A percentile compares a stretch with the other conserved stretches of the same genome.
phyloP scores from a whole-genome alignment of 495 filamentous ascomycete species.

The Aspergillus ellipticus region DNA sequence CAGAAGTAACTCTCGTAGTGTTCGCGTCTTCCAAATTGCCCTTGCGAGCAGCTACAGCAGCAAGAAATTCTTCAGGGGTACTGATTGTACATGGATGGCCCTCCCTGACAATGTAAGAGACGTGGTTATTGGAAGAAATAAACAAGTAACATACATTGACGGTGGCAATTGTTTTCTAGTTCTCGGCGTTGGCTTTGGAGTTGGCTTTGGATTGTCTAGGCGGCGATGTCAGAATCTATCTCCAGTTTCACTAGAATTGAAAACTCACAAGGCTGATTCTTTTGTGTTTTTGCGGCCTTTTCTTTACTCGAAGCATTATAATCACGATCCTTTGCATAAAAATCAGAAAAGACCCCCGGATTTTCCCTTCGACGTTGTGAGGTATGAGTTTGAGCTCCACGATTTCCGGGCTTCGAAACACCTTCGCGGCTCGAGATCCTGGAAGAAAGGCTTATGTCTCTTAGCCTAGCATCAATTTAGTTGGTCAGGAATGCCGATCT shows the following conservation, averaged over 20 bases:
- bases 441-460: background rate
- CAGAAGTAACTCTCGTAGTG: background rate
- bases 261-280: constrained; percentile 5
- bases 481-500: background rate
- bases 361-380: background rate
- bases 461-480: background rate
- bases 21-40: constrained; percentile 4
- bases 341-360: background rate
- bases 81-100: constrained; percentile 11
- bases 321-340: background rate
- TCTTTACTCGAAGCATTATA: background rate
- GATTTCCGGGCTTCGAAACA: background rate
- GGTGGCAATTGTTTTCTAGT: no score
- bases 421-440: background rate
- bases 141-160: constrained; percentile 19
- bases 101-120: constrained; percentile 11
- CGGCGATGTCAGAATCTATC: background rate
- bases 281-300: background rate
- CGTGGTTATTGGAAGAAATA: background rate
- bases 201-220: constrained; percentile 6
- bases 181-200: constrained; percentile 15
- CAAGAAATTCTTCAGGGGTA: constrained; percentile 20
- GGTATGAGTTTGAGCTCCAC: background rate
- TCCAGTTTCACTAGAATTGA: background rate
- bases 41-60: no score